A percentile compares a stretch with the other conserved stretches of the same genome.
Evolutionary conservation across 1,284 basidiomycete species (phyloP).

Genomic region (Heterobasidion occidentale): DNA sequence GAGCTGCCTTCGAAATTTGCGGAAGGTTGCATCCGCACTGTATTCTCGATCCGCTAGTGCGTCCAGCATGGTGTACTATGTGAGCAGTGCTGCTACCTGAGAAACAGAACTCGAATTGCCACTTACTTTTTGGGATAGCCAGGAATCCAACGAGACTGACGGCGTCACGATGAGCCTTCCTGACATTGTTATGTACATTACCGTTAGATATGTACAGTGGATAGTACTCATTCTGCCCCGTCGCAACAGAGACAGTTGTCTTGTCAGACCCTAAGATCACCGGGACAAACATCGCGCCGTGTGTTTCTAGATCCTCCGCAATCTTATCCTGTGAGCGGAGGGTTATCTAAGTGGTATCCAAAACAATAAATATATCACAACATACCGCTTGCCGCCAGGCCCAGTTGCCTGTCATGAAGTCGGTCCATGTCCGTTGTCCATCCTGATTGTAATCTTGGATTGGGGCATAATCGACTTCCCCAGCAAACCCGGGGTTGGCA

Average conservation of each 20-base stretch:
- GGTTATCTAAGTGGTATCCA: too few species aligned
- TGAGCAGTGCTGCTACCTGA: neutral
- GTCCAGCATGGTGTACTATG: too few species aligned
- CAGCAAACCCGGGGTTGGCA: too few species aligned
- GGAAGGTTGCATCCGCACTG: neutral
- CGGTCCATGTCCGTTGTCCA: constrained; percentile 2
- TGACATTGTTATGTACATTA: constrained; percentile 8
- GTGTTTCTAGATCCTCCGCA: constrained; percentile 3
- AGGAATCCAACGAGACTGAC: constrained; percentile 10
- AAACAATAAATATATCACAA: neutral
- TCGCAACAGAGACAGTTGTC: constrained; percentile 11
- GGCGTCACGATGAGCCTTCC: constrained; percentile 12
- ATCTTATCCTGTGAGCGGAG: too few species aligned
- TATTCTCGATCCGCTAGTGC: too few species aligned
- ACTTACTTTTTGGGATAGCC: constrained; percentile 13
- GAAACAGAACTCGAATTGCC: neutral
- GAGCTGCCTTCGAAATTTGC: neutral
- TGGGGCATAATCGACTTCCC: too few species aligned
- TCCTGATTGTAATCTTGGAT: too few species aligned
- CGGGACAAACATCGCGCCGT: constrained; percentile 12
- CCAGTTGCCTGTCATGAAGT: constrained; percentile 23
- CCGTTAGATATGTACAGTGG: constrained; percentile 8
- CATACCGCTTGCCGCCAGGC: constrained; percentile 14
- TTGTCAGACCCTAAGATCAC: constrained; percentile 10
- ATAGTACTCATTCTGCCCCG: constrained; percentile 8